Evolutionary conservation across 306 rosid species (phyloP).

Genomic region (Cicer judaicum): DNA sequence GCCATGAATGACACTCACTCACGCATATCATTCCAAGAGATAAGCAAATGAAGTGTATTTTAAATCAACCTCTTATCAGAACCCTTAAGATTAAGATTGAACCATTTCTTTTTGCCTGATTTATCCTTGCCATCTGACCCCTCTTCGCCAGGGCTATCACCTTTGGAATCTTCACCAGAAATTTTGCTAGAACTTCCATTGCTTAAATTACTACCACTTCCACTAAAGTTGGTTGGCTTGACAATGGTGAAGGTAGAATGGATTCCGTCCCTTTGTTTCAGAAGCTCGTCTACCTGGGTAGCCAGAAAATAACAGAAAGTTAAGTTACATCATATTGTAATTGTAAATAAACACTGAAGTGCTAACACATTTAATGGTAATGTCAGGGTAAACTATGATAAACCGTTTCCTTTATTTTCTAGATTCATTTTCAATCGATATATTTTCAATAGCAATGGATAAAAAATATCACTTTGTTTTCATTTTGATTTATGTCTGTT

Average conservation of each 20-base stretch:
- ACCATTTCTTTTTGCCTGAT: constrained; percentile 94
- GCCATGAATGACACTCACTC: constrained; percentile 40
- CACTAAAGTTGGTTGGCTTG: constrained; percentile 46
- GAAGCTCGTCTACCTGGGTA: constrained; percentile 93
- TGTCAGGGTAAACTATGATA: neutral
- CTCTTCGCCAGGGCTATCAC: constrained; percentile 78
- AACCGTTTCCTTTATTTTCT: neutral
- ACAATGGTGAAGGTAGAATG: constrained; percentile 77
- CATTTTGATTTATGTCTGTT: neutral
- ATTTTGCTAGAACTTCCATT: constrained; percentile 82
- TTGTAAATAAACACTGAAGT: neutral
- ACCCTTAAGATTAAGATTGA: constrained; percentile 76
- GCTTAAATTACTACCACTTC: constrained; percentile 58
- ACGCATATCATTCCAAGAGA: constrained; percentile 39
- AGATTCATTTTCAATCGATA: neutral
- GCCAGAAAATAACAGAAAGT: constrained; percentile 16
- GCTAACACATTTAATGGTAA: neutral
- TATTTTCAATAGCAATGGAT: neutral
- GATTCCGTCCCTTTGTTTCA: constrained; percentile 85
- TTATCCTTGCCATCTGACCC: constrained; percentile 88
- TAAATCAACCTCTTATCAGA: constrained; percentile 64
- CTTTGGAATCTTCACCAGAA: constrained; percentile 66
- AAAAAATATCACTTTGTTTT: neutral
- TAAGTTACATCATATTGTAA: constrained; percentile 6
- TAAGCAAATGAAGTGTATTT: constrained; percentile 36